These are phyloP conservation scores for Ophiostoma tasmaniense DNA, from an alignment of 2,329 filamentous ascomycete species.

Conservation along the genomic window DNA sequence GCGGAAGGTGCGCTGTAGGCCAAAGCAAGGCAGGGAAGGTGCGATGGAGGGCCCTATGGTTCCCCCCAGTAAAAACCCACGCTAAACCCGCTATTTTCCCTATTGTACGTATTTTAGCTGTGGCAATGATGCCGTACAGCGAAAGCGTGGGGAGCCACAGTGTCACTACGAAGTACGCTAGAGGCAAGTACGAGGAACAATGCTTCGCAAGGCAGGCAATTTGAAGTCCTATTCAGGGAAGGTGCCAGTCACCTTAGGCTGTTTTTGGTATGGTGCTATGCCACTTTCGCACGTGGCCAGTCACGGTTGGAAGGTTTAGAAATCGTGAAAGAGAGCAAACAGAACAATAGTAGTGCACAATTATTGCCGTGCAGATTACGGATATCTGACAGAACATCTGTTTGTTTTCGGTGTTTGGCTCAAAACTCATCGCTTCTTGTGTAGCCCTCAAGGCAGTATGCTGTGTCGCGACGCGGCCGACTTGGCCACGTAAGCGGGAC, in stretches of 20 bases:
- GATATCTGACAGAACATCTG: neutral
- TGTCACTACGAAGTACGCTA: neutral
- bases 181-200: too few relatives aligned
- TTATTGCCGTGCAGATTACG: neutral
- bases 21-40: constrained; percentile 6
- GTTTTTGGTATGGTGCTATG: neutral
- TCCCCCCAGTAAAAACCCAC: neutral
- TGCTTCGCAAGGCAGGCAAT: neutral
- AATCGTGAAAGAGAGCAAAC: neutral
- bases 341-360: neutral
- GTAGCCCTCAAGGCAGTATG: too few relatives aligned
- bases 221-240: neutral
- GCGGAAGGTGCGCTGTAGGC: neutral
- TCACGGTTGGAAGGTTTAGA: constrained; percentile 19
- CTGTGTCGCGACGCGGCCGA: neutral
- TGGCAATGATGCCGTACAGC: neutral
- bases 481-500: neutral
- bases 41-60: neutral
- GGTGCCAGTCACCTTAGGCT: neutral
- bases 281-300: constrained; percentile 20
- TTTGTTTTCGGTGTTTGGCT: neutral
- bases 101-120: neutral
- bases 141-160: neutral
- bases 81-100: neutral
- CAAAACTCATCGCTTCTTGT: too few relatives aligned